These are phyloP conservation scores for Termitomyces sp. DNA, from an alignment of 768 basidiomycete species.

Conservation along the genomic window DNA sequence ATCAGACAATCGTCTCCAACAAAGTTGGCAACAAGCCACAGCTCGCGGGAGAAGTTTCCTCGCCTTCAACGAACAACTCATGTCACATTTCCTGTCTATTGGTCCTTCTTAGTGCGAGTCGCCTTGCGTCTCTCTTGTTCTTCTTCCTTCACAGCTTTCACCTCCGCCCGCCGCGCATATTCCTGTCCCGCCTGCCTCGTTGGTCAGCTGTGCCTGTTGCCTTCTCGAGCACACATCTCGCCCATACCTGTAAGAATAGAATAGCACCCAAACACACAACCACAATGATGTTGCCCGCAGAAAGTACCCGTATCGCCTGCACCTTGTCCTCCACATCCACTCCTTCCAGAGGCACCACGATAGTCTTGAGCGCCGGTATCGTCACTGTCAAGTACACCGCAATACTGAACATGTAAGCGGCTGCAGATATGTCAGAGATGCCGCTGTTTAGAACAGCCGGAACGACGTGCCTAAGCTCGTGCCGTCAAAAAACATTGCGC, in stretches of 20 bases:
- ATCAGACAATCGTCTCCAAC: not conserved
- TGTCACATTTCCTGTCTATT: constrained; percentile 15
- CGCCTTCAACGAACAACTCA: not conserved
- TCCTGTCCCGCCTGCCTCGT: constrained; percentile 71
- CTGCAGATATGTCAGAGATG: constrained; percentile 29
- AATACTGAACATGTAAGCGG: constrained; percentile 66
- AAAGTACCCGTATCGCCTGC: constrained; percentile 75
- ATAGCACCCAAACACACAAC: constrained; percentile 61
- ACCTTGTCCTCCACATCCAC: constrained; percentile 56
- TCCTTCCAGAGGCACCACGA: constrained; percentile 51
- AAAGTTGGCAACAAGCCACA: not conserved
- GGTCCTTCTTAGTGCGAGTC: constrained; percentile 28
- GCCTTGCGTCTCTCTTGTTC: constrained; percentile 16
- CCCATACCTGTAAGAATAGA: constrained; percentile 61
- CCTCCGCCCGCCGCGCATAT: constrained; percentile 65
- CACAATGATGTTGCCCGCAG: constrained; percentile 85
- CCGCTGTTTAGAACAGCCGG: not conserved
- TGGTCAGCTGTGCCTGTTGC: constrained; percentile 1
- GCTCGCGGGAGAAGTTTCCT: not conserved
- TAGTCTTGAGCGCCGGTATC: constrained; percentile 70
- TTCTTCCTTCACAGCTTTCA: constrained; percentile 27
- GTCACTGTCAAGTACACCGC: constrained; percentile 82
- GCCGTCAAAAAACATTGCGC: constrained; percentile 94
- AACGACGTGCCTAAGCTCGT: constrained; percentile 65
- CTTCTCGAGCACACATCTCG: not conserved